These are phyloP conservation scores for Monosporascus sp. DNA, from an alignment of 2,329 filamentous ascomycete genomes.

Conservation along the genomic window DNA sequence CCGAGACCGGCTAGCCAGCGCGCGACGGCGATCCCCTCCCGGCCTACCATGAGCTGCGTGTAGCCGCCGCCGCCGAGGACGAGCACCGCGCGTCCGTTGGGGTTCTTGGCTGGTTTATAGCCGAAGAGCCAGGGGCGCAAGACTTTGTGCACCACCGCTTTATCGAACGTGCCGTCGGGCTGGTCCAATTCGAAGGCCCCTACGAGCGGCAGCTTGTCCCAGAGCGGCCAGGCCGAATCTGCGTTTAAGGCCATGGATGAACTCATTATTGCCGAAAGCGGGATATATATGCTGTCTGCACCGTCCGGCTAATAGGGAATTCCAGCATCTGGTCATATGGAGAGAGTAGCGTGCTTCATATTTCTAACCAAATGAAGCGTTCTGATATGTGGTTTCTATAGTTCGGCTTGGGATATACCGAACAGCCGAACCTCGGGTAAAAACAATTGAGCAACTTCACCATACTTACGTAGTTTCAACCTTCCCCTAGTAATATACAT, in stretches of 20 bases:
- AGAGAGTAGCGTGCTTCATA: too few relatives aligned
- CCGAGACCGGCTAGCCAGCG: constrained; percentile 15
- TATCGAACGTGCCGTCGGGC: constrained; percentile 6
- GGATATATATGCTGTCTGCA: too few relatives aligned
- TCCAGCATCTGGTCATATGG: too few relatives aligned
- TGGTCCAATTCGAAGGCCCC: constrained; percentile 12
- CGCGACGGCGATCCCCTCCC: constrained; percentile 14
- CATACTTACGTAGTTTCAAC: too few relatives aligned
- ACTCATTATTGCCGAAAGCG: constrained; percentile 2
- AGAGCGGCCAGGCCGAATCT: constrained; percentile 11
- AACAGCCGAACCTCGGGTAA: too few relatives aligned
- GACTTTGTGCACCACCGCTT: constrained; percentile 10
- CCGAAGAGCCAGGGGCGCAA: constrained; percentile 14
- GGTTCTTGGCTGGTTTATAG: constrained; percentile 9
- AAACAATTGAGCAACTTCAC: too few relatives aligned
- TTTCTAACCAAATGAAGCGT: too few relatives aligned
- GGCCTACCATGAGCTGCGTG: constrained; percentile 16
- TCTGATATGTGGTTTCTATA: too few relatives aligned
- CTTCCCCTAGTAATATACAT: too few relatives aligned
- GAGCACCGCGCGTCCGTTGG: constrained; percentile 13
- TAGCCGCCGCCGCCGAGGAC: constrained; percentile 17
- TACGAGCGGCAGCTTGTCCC: constrained; percentile 6
- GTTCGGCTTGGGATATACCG: too few relatives aligned
- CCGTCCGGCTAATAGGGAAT: too few relatives aligned
- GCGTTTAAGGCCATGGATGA: constrained; percentile 4